These are phyloP conservation scores for Metroxylon sagu DNA, from an alignment of 176 grass and related monocot genomes.

Conservation along the genomic window DNA sequence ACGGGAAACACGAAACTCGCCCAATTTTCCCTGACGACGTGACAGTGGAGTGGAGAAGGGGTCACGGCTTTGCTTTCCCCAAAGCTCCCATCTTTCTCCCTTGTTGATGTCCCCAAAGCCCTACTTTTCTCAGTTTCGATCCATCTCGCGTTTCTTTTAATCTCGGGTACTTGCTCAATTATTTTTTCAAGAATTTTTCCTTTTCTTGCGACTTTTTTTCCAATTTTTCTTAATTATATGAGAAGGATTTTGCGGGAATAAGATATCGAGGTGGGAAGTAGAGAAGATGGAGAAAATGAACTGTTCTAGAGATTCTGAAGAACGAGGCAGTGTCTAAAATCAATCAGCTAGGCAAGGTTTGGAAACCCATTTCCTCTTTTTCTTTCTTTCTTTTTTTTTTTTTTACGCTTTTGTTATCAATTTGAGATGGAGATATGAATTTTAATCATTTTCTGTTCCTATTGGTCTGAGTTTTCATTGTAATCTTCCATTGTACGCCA, in stretches of 20 bases:
- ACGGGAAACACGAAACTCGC: no score
- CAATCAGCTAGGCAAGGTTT: conserved; percentile 59
- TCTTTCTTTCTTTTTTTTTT: conserved; percentile 12
- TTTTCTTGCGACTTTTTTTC: not conserved
- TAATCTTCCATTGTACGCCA: no score
- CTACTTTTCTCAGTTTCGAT: conserved; percentile 10
- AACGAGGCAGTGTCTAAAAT: conserved; percentile 63
- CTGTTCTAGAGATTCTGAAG: conserved; percentile 52
- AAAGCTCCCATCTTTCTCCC: conserved; percentile 10
- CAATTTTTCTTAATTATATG: not conserved
- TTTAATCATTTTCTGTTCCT: not conserved
- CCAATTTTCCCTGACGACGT: no score
- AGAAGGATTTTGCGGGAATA: conserved; percentile 13
- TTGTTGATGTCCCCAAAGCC: conserved; percentile 3
- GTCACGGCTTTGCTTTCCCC: conserved; percentile 20
- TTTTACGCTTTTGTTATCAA: not conserved
- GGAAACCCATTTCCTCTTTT: conserved; percentile 3
- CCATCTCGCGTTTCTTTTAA: conserved; percentile 1
- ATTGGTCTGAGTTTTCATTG: no score
- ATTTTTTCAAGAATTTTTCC: not conserved
- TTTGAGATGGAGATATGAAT: not conserved
- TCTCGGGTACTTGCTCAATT: conserved; percentile 28
- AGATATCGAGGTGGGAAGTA: conserved; percentile 21
- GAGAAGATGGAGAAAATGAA: conserved; percentile 23
- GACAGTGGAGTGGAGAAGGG: not conserved